Conservation (phyloP, 2,329 filamentous ascomycete species). For the Aspergillus quadricinctus region DNA sequence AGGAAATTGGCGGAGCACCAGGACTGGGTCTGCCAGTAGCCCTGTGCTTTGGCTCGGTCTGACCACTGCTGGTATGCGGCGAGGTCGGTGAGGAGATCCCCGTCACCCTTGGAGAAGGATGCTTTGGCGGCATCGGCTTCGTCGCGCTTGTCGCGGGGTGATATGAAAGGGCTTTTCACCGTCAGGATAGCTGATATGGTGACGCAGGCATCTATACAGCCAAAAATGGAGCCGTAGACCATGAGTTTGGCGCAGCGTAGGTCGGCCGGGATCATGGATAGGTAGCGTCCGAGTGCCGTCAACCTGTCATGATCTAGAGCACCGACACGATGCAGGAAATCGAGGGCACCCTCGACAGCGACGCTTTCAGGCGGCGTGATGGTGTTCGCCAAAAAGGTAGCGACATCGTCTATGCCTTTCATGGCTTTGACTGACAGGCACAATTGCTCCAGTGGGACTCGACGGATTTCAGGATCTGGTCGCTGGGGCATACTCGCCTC, state of each 20-base stretch:
- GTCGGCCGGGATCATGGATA: slow-evolving; percentile 94
- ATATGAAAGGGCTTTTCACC: slow-evolving; percentile 78
- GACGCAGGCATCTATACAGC: slow-evolving; percentile 81
- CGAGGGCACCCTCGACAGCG: slow-evolving; percentile 81
- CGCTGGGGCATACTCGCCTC: slow-evolving; percentile 80
- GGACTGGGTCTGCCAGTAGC: slow-evolving; percentile 46
- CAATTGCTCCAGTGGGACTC: slow-evolving; percentile 89
- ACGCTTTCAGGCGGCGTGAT: slow-evolving; percentile 82
- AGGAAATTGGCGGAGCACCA: slow-evolving; percentile 89
- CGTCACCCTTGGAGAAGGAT: slow-evolving; percentile 70
- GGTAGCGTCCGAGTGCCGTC: slow-evolving; percentile 83
- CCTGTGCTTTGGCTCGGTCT: slow-evolving; percentile 52
- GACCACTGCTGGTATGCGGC: slow-evolving; percentile 80
- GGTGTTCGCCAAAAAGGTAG: slow-evolving; percentile 74
- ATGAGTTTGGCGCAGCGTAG: slow-evolving; percentile 90
- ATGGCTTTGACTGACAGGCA: slow-evolving; percentile 93
- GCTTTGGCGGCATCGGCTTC: slow-evolving; percentile 72
- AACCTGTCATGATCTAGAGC: slow-evolving; percentile 81
- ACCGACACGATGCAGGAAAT: slow-evolving; percentile 76
- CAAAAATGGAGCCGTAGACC: slow-evolving; percentile 91
- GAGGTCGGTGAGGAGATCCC: slow-evolving; percentile 84
- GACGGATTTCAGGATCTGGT: slow-evolving; percentile 87
- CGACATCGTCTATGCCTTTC: slow-evolving; percentile 74
- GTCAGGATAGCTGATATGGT: slow-evolving; percentile 92
- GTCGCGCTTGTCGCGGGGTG: slow-evolving; percentile 76